phyloP scores from a whole-genome alignment of 148 eudicot species.

The Rhododendron henanense region DNA sequence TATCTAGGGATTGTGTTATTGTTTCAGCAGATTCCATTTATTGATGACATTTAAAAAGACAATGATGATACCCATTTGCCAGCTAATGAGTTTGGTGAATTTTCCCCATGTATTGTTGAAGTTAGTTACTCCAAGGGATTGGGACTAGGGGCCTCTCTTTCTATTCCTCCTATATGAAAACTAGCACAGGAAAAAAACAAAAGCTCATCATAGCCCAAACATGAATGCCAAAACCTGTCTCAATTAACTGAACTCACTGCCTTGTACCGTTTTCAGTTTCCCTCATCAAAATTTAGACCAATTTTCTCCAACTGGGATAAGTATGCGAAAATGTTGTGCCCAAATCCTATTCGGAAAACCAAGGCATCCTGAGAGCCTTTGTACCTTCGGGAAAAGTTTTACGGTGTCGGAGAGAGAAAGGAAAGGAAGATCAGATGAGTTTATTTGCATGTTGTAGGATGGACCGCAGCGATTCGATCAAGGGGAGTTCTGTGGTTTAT shows the following conservation, averaged over 20 bases:
- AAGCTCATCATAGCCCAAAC: background rate
- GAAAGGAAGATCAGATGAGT: conserved; percentile 20
- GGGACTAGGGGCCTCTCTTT: background rate
- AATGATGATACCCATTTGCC: background rate
- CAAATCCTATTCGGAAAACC: background rate
- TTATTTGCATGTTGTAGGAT: conserved; percentile 49
- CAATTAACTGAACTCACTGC: background rate
- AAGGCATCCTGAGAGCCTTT: background rate
- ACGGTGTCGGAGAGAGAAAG: background rate
- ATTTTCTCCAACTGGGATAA: background rate
- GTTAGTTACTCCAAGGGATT: background rate
- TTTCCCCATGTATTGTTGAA: background rate
- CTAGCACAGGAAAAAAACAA: background rate
- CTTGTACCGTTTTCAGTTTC: background rate
- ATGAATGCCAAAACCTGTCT: conserved; percentile 1
- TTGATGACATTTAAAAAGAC: background rate
- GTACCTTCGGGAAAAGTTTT: conserved; percentile 9
- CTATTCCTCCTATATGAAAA: background rate
- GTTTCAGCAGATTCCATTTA: background rate
- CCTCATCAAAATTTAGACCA: background rate
- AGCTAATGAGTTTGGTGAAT: conserved; percentile 2
- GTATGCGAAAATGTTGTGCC: background rate
- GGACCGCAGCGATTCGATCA: conserved; percentile 24
- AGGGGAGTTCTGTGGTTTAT: conserved; percentile 19
- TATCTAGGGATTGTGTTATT: too few relatives aligned